Percentiles rank a stretch among this genome's conserved stretches.
These are phyloP conservation scores for Rhizopogon rudus DNA, from an alignment of 768 basidiomycete genomes.

Conservation along the genomic window DNA sequence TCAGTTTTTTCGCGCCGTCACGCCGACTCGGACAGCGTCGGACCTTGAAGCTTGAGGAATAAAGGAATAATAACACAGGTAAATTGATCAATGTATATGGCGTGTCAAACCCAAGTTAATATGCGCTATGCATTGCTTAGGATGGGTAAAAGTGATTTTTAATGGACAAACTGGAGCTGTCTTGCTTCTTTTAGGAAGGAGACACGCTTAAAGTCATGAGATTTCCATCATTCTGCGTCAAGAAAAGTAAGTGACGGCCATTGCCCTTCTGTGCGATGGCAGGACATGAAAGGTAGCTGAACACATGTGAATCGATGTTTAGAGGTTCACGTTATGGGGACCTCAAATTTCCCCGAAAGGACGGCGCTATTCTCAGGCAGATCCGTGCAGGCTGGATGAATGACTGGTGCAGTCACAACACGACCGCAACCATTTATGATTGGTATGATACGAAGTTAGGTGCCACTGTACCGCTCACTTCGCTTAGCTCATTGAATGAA, in stretches of 20 bases:
- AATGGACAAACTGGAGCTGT: background rate
- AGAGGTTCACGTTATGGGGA: background rate
- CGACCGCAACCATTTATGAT: too few relatives aligned
- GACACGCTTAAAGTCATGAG: background rate
- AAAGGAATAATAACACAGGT: background rate
- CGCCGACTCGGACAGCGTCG: background rate
- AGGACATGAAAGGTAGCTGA: background rate
- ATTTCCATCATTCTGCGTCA: background rate
- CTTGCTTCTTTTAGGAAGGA: background rate
- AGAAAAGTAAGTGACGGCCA: background rate
- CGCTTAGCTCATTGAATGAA: too few relatives aligned
- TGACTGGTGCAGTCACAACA: background rate
- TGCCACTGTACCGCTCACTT: background rate
- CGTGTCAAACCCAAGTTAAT: background rate
- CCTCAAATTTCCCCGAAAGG: background rate
- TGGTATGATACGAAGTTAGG: background rate
- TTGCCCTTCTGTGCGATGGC: background rate
- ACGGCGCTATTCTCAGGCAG: background rate
- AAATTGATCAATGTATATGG: background rate
- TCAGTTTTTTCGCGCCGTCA: background rate
- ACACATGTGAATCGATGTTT: background rate
- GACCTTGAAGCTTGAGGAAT: background rate
- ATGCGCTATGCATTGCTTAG: background rate
- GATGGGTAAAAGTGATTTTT: background rate
- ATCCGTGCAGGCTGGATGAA: background rate